Evolutionary conservation across 164 flowering plant genomes (phyloP), one percentile per base, ranked within the genome.

Genomic region (Cinnamomum chago): DNA sequence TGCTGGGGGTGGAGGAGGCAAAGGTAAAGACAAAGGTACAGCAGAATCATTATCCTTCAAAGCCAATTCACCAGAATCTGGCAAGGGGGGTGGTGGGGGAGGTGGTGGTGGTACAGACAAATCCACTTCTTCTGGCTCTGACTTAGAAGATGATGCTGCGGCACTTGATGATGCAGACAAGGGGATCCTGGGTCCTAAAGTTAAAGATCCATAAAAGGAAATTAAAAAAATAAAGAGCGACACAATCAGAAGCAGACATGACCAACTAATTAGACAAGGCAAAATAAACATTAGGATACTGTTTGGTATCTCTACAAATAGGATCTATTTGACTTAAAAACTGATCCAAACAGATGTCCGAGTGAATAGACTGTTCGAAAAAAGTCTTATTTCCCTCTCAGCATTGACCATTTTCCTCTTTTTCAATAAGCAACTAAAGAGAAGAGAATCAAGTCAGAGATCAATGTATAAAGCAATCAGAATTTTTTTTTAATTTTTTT

Each of bases 81-180:
- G 91, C 83, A 89, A 70, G 30, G 97, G 97, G 9, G 75, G 78
- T 68, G 91, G 92, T 0, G 90, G 98, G n/a, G 92, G 97, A 17
- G 96, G 97, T n/a, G 93, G 96, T n/a, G 93, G 96, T 62, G 90
- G 89, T 22, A 89, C 92, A 51, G 88, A 86, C 40, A 72, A 85
- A 69, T 81, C 82, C 65, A 89, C 78, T 83, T 90, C 93, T 47
- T 93, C 98, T 50, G 83, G 50, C 55, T 88, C 98, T 62, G 87
- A 71, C 12, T 13, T 72, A n/a, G 91, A 93, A 28, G 94, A 86
- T 79, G 95, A 87, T 73, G 93, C 92, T 68, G 72, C 87, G 70
- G 76, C 88, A 83, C 91, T 83, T 14, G 93, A 82, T 60, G 97
- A 88, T 78, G 86, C 86, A 65, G 94, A 81, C 67, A 88, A 79